Evolutionary conservation across 2,329 filamentous ascomycete genomes (phyloP), one percentile per base, ranked within the genome.

Genomic region (Talaromyces sp.): DNA sequence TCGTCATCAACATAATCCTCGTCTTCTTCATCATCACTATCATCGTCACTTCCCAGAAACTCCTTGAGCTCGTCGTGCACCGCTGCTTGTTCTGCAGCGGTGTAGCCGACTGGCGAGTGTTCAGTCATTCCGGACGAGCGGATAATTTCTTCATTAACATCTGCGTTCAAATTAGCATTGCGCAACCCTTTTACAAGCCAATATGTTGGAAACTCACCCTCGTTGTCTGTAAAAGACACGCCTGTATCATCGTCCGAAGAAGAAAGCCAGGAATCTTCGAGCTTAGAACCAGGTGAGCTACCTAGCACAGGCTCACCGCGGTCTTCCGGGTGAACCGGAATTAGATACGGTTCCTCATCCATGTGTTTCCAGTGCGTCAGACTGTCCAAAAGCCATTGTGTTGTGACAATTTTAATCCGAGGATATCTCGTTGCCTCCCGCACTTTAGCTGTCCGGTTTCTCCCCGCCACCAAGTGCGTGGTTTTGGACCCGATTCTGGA

Each of bases 341-440:
- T 81, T n/a, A 89, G 77, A 67, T 93, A 96, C 0, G 88, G 86
- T 2, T 80, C 80, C 70, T 97, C 92, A 57, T 94, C 86, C 10
- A 95, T 78, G 58, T 84, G 86, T 62, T 83, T 80, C 94, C 94
- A 99, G 70, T 88, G 87, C 25, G 85, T 88, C 62, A 97, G 84
- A 57, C 87, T 95, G 64, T 92, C 88, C 33, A 87, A 81, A 31
- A 99, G 84, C 94, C 94, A 99, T 66, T 90, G 85, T 55, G 91
- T 89, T 65, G 88, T 91, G 50, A 99, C 94, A 59, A 99, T 96
- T 70, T 91, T 92, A 73, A 97, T 89, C 15, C 85, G 84, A 0
- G 88, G 80, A 57, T 91, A 88, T 62, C 86, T 85, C 13, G 89
- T 87, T 0, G 94, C 94, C 72, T 92, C 88, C 50, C 89, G 87